These are phyloP conservation scores for Xylaria polymorpha DNA, from an alignment of 2,329 filamentous ascomycete genomes.

Conservation along the genomic window DNA sequence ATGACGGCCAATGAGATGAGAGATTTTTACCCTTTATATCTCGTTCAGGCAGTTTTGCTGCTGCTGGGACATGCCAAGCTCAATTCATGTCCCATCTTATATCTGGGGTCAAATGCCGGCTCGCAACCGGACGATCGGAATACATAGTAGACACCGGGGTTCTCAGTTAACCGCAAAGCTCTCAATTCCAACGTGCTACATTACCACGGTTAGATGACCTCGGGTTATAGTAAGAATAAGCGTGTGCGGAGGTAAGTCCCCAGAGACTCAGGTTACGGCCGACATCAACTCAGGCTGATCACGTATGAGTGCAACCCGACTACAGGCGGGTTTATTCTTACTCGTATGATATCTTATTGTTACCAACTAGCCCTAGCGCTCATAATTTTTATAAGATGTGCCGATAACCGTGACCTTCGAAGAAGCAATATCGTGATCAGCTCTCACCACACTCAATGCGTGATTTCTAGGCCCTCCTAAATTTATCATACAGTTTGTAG, in stretches of 20 bases:
- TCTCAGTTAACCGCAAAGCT: slow-evolving; percentile 19
- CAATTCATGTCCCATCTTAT: slow-evolving; percentile 13
- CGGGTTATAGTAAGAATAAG: neutral
- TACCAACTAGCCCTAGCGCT: neutral
- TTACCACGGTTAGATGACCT: neutral
- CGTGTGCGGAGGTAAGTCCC: neutral
- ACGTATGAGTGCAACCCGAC: neutral
- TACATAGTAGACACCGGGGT: slow-evolving; percentile 37
- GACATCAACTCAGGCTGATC: slow-evolving; percentile 26
- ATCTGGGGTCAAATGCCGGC: slow-evolving; percentile 30
- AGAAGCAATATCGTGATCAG: neutral
- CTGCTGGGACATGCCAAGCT: slow-evolving; percentile 15
- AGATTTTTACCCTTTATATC: slow-evolving; percentile 22
- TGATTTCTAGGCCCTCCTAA: neutral
- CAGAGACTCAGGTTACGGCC: neutral
- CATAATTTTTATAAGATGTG: neutral
- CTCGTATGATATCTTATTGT: neutral
- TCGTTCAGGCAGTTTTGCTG: slow-evolving; percentile 28
- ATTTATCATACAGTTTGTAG: neutral
- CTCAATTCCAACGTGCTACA: neutral
- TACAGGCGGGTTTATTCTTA: neutral
- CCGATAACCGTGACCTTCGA: neutral
- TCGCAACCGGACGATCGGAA: slow-evolving; percentile 43
- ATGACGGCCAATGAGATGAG: slow-evolving; percentile 39
- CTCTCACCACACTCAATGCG: neutral